phyloP scores from a whole-genome alignment of 2,329 filamentous ascomycete genomes.

The Colletotrichum brevisporum region DNA sequence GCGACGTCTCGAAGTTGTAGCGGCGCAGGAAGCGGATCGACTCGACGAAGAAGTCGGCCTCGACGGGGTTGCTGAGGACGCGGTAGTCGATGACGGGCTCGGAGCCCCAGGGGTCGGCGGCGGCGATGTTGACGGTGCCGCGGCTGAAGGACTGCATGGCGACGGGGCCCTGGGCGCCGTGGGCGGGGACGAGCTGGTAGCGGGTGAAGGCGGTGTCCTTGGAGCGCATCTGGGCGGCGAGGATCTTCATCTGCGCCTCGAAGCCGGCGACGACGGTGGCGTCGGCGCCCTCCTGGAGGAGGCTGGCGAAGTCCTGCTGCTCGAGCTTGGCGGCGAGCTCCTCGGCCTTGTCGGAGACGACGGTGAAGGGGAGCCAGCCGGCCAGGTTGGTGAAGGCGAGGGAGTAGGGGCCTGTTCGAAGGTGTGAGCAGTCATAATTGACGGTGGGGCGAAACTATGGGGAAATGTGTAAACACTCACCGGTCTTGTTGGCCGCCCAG shows the following conservation, averaged over 20 bases:
- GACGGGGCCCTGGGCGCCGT: slow-evolving; percentile 44
- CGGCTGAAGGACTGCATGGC: slow-evolving; percentile 53
- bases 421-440: not conserved
- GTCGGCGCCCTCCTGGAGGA: slow-evolving; percentile 50
- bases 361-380: slow-evolving; percentile 54
- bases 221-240: slow-evolving; percentile 52
- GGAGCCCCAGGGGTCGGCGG: slow-evolving; percentile 52
- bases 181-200: slow-evolving; percentile 42
- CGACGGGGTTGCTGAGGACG: slow-evolving; percentile 55
- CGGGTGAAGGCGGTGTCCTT: slow-evolving; percentile 53
- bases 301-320: slow-evolving; percentile 49
- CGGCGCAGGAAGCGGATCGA: slow-evolving; percentile 54
- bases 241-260: slow-evolving; percentile 54
- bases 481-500: slow-evolving; percentile 35
- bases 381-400: slow-evolving; percentile 52
- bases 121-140: slow-evolving; percentile 55
- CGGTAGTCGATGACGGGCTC: slow-evolving; percentile 57
- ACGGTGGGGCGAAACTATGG: not conserved
- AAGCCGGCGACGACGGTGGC: slow-evolving; percentile 53
- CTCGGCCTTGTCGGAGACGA: slow-evolving; percentile 50
- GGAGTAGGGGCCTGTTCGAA: slow-evolving; percentile 45
- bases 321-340: slow-evolving; percentile 50
- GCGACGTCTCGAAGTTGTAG: slow-evolving; percentile 53
- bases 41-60: slow-evolving; percentile 54
- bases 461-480: slow-evolving; percentile 20